Conservation (phyloP, 805 yeast genomes). For the Candida ortonii region DNA sequence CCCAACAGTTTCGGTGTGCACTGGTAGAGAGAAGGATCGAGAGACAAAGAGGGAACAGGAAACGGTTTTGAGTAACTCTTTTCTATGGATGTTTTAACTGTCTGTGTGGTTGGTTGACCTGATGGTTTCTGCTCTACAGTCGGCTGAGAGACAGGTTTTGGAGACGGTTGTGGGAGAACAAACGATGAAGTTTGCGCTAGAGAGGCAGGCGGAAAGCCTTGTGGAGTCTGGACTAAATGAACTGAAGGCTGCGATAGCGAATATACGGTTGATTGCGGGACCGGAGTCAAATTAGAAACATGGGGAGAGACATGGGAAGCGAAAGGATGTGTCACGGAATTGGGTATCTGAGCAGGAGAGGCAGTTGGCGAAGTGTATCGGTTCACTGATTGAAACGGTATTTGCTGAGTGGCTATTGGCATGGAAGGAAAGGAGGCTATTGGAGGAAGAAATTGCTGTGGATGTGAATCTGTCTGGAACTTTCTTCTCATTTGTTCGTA, state of each 20-base stretch:
- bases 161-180: too few species aligned
- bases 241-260: constrained; percentile 2
- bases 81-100: too few species aligned
- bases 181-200: constrained; percentile 9
- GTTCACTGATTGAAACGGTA: constrained; percentile 6
- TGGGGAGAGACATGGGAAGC: constrained; percentile 2
- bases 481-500: constrained; percentile 56
- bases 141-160: too few species aligned
- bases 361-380: constrained; percentile 13
- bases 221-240: too few species aligned
- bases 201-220: too few species aligned
- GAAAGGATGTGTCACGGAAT: neutral
- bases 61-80: too few species aligned
- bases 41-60: constrained; percentile 19
- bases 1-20: constrained; percentile 75
- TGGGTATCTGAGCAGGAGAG: constrained; percentile 8
- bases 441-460: constrained; percentile 14
- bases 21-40: constrained; percentile 32
- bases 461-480: constrained; percentile 13
- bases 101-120: too few species aligned
- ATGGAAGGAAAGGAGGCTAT: constrained; percentile 14
- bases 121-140: too few species aligned
- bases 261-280: constrained; percentile 2
- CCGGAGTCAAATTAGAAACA: constrained; percentile 10
- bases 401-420: constrained; percentile 6